Base-by-base conservation (phyloP, 352 stramenopile genomes). In the Globisporangium nunn region DNA sequence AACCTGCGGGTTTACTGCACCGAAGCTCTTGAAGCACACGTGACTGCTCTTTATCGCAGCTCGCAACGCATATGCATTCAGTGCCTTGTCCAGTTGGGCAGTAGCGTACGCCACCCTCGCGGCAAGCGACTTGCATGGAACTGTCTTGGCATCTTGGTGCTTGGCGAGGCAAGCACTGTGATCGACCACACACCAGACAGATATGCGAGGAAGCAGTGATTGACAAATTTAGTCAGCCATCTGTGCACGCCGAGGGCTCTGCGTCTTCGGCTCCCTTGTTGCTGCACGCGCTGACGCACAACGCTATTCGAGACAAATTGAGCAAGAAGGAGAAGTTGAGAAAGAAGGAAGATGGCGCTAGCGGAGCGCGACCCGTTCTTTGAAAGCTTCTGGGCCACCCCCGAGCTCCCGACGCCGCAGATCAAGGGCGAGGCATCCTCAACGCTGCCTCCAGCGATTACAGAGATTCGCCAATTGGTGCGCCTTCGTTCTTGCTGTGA, bases 331-430 rank as follows among this genome's bases (percentile, higher is more conserved):
- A 11, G 7, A 30, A 15, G 23, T 23, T 23, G 23, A 8, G 35
- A 40, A 5, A 15, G 8, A 17, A 12, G 0, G 15, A 41, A 15
- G 50, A 59, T 59, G 51, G 33, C 58, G 41, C 47, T 45, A 31
- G 10, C 52, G 2, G 44, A 51, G 53, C 52, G 54, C n/a, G 56
- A 71, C 30, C 52, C 30, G 7, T 75, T 77, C 60, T 71, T 77
- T 50, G 60, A 67, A 43, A 52, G 50, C 31, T 80, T 77, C 66
- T 79, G 71, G 71, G 41, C 59, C 62, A 62, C 64, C 44, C 71
- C 71, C 18, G 61, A 58, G 15, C 56, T 61, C 6, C 63, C 66
- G 29, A 56, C 65, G 3, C 71, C 71, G 3, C 28, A 52, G 17
- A 63, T 63, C 5, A 66, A 67, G 28, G 54, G 50, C 23, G 8